Conservation (phyloP, 2,329 filamentous ascomycete genomes). For the Berkeleyomyces basicola region DNA sequence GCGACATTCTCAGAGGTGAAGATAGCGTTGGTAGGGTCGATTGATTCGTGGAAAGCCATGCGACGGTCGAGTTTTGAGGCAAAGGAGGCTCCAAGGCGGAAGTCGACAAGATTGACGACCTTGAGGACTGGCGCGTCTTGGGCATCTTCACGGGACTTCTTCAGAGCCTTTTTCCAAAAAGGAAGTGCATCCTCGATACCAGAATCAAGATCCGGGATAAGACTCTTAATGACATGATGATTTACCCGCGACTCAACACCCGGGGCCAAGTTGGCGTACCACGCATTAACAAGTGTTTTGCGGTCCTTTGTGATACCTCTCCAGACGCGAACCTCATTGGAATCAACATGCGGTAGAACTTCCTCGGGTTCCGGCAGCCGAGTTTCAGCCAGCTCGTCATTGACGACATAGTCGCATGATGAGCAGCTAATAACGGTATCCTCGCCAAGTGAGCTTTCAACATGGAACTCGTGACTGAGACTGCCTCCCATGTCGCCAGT, state of each 20-base stretch:
- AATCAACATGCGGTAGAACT: background rate
- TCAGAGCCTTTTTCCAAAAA: constrained; percentile 32
- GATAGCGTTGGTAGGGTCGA: background rate
- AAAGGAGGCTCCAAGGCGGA: constrained; percentile 13
- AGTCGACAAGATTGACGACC: constrained; percentile 24
- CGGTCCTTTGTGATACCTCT: constrained; percentile 51
- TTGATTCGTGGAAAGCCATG: background rate
- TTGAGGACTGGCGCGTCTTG: background rate
- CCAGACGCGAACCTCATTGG: constrained; percentile 27
- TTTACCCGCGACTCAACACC: constrained; percentile 25
- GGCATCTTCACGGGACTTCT: background rate
- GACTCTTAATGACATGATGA: constrained; percentile 44
- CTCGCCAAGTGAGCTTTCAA: constrained; percentile 63
- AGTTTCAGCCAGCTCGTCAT: constrained; percentile 64
- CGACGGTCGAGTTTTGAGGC: background rate
- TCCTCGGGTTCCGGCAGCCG: constrained; percentile 11
- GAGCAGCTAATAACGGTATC: constrained; percentile 67
- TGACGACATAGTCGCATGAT: constrained; percentile 59
- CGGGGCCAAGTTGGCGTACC: constrained; percentile 33
- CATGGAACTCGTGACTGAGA: constrained; percentile 88
- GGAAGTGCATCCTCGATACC: constrained; percentile 43
- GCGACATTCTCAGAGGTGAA: background rate
- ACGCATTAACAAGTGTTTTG: constrained; percentile 51
- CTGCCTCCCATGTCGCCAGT: constrained; percentile 94
- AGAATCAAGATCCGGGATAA: constrained; percentile 52